Percentiles rank a stretch among this genome's conserved stretches.
Conservation (phyloP, 805 yeast species). For the Saccharomyces kudriavzevii region DNA sequence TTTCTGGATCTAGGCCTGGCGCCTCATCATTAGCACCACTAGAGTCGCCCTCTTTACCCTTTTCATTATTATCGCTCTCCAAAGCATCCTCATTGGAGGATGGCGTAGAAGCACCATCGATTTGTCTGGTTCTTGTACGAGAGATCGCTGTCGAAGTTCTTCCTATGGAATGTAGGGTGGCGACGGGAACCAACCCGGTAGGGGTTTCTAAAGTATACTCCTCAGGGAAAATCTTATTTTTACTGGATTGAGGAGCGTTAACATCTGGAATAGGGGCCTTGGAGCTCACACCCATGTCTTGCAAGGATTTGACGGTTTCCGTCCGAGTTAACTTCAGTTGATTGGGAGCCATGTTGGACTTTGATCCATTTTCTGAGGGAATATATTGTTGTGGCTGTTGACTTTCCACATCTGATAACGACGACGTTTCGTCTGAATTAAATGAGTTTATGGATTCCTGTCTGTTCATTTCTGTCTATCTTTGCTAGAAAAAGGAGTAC, state of each 20-base stretch:
- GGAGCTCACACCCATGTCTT: constrained; percentile 52
- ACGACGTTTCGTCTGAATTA: not conserved
- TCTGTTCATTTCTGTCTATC: not conserved
- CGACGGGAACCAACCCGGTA: constrained; percentile 80
- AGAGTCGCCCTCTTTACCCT: constrained; percentile 20
- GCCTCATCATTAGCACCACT: constrained; percentile 17
- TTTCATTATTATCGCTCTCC: constrained; percentile 17
- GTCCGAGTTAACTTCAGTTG: constrained; percentile 39
- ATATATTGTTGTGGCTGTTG: constrained; percentile 1
- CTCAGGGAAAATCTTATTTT: constrained; percentile 79
- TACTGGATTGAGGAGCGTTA: constrained; percentile 43
- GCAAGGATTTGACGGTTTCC: constrained; percentile 67
- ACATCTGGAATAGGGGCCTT: constrained; percentile 48
- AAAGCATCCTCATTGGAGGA: constrained; percentile 20
- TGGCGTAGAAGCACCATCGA: constrained; percentile 21
- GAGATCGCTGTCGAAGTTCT: constrained; percentile 36
- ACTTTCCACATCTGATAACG: not conserved
- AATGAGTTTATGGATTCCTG: constrained; percentile 1
- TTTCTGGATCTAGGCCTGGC: constrained; percentile 48
- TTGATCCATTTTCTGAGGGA: constrained; percentile 1
- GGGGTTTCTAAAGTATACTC: constrained; percentile 82
- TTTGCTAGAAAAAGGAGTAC: not conserved
- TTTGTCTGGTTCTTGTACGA: constrained; percentile 33
- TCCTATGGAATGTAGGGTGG: constrained; percentile 62
- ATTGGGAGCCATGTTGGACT: not conserved